Evolutionary conservation across 2,329 filamentous ascomycete species (phyloP).

Genomic region (Beauveria scarabaeidicola): DNA sequence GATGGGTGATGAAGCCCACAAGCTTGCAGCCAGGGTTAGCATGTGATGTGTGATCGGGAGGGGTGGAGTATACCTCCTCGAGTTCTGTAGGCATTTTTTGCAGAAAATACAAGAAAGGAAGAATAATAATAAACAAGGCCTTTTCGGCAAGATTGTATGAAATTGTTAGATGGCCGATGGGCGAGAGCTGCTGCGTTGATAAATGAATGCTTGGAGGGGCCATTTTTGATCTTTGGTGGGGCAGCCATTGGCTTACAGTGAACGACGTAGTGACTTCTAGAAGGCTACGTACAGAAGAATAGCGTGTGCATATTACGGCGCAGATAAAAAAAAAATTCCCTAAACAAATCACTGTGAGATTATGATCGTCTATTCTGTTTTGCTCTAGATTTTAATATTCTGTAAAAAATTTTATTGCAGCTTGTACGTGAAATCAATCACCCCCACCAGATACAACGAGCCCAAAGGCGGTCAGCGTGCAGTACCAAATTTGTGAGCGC

Average conservation of each 20-base stretch:
- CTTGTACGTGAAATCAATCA: not conserved
- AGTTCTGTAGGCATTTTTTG: constrained; percentile 63
- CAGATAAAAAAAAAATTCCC: not conserved
- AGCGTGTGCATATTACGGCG: not conserved
- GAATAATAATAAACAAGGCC: constrained; percentile 8
- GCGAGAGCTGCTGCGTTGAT: not conserved
- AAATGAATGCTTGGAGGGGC: constrained; percentile 11
- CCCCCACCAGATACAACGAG: not conserved
- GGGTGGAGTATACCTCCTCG: constrained; percentile 51
- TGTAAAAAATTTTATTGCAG: not conserved
- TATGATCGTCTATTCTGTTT: too few relatives aligned
- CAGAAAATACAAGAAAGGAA: not conserved
- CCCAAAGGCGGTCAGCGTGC: constrained; percentile 25
- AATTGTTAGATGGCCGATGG: not conserved
- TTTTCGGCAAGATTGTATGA: constrained; percentile 6
- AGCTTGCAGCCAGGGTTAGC: constrained; percentile 51
- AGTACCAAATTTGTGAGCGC: constrained; percentile 3
- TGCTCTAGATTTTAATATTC: not conserved
- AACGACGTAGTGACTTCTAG: constrained; percentile 7
- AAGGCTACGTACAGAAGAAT: not conserved
- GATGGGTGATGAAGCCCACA: constrained; percentile 87
- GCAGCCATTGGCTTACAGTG: not conserved
- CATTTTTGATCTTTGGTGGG: constrained; percentile 10
- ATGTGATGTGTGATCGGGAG: not conserved
- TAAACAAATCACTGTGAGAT: too few relatives aligned